Conservation (phyloP, 2,329 filamentous ascomycete species). For the Daldinia sp. region DNA sequence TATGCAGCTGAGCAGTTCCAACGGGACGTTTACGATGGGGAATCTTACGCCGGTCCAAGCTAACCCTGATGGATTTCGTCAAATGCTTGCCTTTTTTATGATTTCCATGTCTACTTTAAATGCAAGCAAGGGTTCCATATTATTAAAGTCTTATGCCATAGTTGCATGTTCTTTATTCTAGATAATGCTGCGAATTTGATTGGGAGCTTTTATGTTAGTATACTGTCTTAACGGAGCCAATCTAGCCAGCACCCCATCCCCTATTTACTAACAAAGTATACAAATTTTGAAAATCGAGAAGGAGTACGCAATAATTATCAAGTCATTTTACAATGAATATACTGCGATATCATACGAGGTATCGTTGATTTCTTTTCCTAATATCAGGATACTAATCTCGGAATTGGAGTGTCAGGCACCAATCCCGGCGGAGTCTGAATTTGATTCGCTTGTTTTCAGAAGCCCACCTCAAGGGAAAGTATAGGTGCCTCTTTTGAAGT, state of each 20-base stretch:
- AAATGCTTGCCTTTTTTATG: constrained; percentile 18
- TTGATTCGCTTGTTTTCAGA: not conserved
- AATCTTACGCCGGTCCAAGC: constrained; percentile 20
- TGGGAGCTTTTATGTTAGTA: not conserved
- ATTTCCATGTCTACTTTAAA: constrained; percentile 5
- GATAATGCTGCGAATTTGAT: not conserved
- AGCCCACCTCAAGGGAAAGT: not conserved
- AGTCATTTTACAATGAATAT: not conserved
- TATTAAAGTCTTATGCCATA: not conserved
- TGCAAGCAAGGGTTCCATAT: not conserved
- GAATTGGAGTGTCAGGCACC: constrained; percentile 5
- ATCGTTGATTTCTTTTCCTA: too few species aligned
- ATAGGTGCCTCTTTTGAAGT: not conserved
- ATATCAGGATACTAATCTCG: not conserved
- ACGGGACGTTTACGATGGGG: constrained; percentile 26
- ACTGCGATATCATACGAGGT: not conserved
- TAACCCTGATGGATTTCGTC: constrained; percentile 22
- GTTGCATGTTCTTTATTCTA: not conserved
- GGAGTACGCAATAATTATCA: not conserved
- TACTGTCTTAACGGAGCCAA: not conserved
- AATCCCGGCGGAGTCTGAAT: constrained; percentile 1
- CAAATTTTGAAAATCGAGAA: not conserved
- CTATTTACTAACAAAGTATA: not conserved
- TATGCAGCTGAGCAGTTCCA: constrained; percentile 15
- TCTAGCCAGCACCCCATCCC: not conserved